These are phyloP conservation scores for Myriosclerotinia scirpicola DNA, from an alignment of 2,329 filamentous ascomycete genomes.

Conservation along the genomic window DNA sequence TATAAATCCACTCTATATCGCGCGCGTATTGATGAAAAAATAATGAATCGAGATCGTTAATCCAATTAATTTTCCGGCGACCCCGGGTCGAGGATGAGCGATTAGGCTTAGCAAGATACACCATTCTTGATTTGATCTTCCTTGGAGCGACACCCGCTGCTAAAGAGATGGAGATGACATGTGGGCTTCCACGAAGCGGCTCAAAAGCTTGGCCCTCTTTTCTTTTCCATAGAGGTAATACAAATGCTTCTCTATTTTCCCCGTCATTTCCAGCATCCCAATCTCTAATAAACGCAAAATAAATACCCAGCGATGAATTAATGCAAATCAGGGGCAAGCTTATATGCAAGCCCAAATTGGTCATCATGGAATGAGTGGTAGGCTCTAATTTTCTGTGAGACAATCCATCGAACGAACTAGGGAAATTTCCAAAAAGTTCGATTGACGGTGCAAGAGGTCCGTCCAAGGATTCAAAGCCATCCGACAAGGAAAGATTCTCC, in stretches of 20 bases:
- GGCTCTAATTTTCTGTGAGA: neutral
- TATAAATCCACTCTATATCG: neutral
- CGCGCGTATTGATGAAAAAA: neutral
- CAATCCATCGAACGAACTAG: neutral
- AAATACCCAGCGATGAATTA: neutral
- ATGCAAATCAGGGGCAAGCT: neutral
- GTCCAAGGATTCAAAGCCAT: neutral
- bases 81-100: neutral
- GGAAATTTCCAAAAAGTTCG: neutral
- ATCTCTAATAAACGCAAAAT: slow-evolving; percentile 1
- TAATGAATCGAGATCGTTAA: neutral
- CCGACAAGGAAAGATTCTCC: neutral
- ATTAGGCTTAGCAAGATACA: neutral
- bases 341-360: neutral
- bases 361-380: slow-evolving; percentile 8
- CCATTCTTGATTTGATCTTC: neutral
- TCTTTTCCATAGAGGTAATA: neutral
- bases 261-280: neutral
- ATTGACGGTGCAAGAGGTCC: neutral
- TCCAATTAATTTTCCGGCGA: neutral
- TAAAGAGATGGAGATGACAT: neutral
- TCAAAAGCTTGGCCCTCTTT: neutral
- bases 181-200: neutral
- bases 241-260: neutral
- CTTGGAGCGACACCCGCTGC: neutral